Base-by-base conservation (phyloP, 2,329 filamentous ascomycete genomes). In the Raffaelea ambrosiae region DNA sequence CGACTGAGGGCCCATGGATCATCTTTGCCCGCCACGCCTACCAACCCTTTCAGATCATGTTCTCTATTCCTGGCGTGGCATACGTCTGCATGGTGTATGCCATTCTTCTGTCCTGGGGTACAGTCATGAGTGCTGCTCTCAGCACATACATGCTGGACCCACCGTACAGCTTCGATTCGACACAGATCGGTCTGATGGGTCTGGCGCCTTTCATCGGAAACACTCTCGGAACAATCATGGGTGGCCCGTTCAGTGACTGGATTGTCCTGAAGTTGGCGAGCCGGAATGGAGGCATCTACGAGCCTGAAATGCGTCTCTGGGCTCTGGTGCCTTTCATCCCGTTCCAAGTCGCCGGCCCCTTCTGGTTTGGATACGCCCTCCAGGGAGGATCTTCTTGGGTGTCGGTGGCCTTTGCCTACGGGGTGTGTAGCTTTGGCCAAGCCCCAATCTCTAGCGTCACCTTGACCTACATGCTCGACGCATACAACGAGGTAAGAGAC, bases 1-100 rank as follows among this genome's bases (percentile, higher is more conserved):
- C 50, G 14, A 50, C 50, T 3, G 8, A 36, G 4, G 50, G 50
- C 14, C 40, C 44, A 5, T 50, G 44, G 45, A 2, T 8, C 16
- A 22, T 50, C 4, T 50, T 50, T 13, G n/a, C 40, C 14, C 50
- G 50, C 13, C 50, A 52, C n/a, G 48, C 50, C 20, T 52, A 50
- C 40, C 50, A 52, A 48, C 50, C 50, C 1, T 52, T 52, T 5
- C 14, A 20, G 3, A 50, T 52, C 40, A 50, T 52, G 48, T 43
- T 50, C 21, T 29, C 47, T 16, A 50, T 52, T 19, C 43, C 50
- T 11, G 50, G 48, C 8, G 35, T 52, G 13, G 45, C 36, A 23
- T 52, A 48, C 40, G 26, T 52, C 36, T 52, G 48, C 36, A 29
- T 49, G 14, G 43, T 49, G n/a, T 49, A 49, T 16, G 48, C 43